Conservation (phyloP, 106 monocot species). For the Hemerocallis citrina region DNA sequence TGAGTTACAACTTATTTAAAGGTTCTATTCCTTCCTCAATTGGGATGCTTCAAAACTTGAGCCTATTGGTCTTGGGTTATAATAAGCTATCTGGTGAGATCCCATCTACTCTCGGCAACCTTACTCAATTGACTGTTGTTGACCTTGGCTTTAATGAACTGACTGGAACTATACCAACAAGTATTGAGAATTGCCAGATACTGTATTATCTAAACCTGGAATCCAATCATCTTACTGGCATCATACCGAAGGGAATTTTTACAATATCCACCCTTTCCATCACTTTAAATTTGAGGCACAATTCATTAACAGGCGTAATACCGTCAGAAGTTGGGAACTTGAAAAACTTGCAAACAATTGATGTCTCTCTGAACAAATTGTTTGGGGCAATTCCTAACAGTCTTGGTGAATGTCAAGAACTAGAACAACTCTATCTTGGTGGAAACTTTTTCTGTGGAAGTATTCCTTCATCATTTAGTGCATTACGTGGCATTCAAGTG, state of each 20-base stretch:
- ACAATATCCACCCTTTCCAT: background rate
- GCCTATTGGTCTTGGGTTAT: background rate
- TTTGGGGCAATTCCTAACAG: constrained; percentile 15
- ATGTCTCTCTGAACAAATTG: constrained; percentile 9
- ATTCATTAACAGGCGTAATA: background rate
- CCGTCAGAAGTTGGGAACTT: background rate
- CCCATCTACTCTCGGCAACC: constrained; percentile 6
- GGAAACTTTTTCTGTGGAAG: constrained; percentile 1
- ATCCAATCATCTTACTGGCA: constrained; percentile 5
- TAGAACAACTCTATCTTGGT: constrained; percentile 6
- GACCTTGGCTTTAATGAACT: background rate
- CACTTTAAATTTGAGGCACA: background rate
- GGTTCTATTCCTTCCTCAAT: constrained; percentile 16
- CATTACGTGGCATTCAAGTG: constrained; percentile 9
- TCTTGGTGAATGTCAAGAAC: constrained; percentile 11
- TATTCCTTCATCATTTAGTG: constrained; percentile 15
- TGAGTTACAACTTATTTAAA: constrained; percentile 1
- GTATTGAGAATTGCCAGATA: constrained; percentile 1
- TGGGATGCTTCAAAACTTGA: constrained; percentile 4
- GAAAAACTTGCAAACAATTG: constrained; percentile 11
- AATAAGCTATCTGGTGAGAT: constrained; percentile 6
- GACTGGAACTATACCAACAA: background rate
- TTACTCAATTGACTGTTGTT: background rate
- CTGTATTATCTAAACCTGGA: constrained; percentile 9
- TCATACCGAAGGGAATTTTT: background rate